Evolutionary conservation across 1,139 yeast genomes (phyloP), one percentile per base, ranked within the genome.

Genomic region (Debaryomyces fabryi): DNA sequence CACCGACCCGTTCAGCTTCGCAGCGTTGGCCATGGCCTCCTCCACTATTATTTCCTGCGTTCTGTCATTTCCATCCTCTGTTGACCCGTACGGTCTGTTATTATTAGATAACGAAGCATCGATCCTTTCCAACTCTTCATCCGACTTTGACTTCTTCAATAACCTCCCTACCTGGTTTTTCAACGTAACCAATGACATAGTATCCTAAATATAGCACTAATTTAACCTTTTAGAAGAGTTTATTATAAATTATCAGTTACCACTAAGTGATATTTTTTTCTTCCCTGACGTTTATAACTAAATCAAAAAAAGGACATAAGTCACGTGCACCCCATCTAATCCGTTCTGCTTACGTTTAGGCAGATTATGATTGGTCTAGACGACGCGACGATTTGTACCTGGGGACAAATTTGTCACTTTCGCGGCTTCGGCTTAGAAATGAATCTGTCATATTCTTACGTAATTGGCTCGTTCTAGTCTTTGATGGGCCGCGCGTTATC

Each of bases 71-170:
- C 53, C 52, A 40, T 58, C 57, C 4, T 58, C 63, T 13, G 71
- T 64, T n/a, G 78, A 57, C 3, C 79, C 79, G 53, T 74, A 74
- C 12, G 77, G 77, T 2, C 60, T 50, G 48, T 67, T 68, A 52
- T 68, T 65, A 43, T 63, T 60, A 27, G 69, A 66, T 44, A 75
- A 65, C 43, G 74, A 64, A 23, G 66, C 56, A 45, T 74, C 71
- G 7, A 69, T 74, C 41, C 70, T 62, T 15, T 60, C 67, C 46
- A 70, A 60, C 47, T 72, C 76, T 16, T 64, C 71, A 45, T 65
- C 72, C 32, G 68, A 59, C 38, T 58, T 53, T 27, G 51, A 49
- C 44, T 58, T 54, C 40, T 51, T 40, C 47, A 72, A 56, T 9
- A 74, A 55, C 36, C 57, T 55, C 10, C 59, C 57, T 6, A 76